Percentiles rank a stretch among this genome's conserved stretches.
These are phyloP conservation scores for Clavulina sp. DNA, from an alignment of 768 basidiomycete genomes.

Conservation along the genomic window DNA sequence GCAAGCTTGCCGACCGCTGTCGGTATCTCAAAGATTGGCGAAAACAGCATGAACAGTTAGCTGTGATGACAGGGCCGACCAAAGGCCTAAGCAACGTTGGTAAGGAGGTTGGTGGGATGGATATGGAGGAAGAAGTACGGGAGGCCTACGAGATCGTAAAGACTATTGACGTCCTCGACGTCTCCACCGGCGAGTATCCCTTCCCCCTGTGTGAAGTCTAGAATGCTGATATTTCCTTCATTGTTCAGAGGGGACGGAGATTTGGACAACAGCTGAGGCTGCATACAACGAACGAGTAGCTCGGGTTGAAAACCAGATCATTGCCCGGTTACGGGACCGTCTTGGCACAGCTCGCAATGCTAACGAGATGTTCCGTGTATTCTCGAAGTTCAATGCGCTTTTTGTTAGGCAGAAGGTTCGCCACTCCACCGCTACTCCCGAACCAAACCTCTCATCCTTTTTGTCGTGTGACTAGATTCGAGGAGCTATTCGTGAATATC, in stretches of 20 bases:
- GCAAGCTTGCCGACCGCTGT: constrained; percentile 74
- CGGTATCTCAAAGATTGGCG: constrained; percentile 82
- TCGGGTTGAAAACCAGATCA: constrained; percentile 96
- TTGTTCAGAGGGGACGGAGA: constrained; percentile 75
- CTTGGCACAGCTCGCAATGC: constrained; percentile 92
- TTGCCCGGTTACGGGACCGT: constrained; percentile 76
- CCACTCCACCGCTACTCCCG: not conserved
- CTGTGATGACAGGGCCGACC: constrained; percentile 91
- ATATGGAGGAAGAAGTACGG: constrained; percentile 96
- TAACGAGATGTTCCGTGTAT: constrained; percentile 98
- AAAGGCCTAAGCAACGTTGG: constrained; percentile 62
- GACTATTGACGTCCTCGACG: constrained; percentile 89
- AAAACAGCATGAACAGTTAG: constrained; percentile 93
- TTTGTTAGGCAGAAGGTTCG: constrained; percentile 88
- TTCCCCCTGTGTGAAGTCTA: not conserved
- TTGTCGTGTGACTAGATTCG: constrained; percentile 45
- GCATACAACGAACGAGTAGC: constrained; percentile 97
- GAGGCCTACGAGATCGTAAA: constrained; percentile 96
- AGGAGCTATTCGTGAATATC: constrained; percentile 97
- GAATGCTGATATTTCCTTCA: constrained; percentile 1
- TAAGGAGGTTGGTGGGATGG: constrained; percentile 72
- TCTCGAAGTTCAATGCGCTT: constrained; percentile 93
- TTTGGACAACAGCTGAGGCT: constrained; percentile 93
- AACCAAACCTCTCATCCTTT: not conserved
- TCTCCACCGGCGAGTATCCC: constrained; percentile 56